phyloP scores from a whole-genome alignment of 164 flowering plant species.

The Taxillus chinensis region DNA sequence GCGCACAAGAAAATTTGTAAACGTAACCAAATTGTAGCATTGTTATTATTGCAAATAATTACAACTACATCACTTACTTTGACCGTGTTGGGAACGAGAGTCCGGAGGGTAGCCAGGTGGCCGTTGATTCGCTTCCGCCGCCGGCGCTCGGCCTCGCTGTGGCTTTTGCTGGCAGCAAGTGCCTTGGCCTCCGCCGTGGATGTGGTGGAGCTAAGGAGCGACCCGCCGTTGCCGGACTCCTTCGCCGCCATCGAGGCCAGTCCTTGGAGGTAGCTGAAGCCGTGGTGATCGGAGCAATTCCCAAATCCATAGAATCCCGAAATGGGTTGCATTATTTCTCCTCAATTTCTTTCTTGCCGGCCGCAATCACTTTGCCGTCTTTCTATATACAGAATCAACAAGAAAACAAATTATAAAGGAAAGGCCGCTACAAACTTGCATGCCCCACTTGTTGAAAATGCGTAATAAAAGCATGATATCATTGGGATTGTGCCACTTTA shows the following conservation, averaged over 20 bases:
- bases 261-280: constrained; percentile 3
- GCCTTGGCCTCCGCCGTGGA: constrained; percentile 14
- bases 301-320: constrained; percentile 13
- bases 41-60: background rate
- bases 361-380: background rate
- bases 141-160: constrained; percentile 36
- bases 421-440: too few relatives aligned
- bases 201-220: constrained; percentile 1
- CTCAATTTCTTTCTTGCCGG: background rate
- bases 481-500: too few relatives aligned
- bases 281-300: background rate
- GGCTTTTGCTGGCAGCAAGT: constrained; percentile 28
- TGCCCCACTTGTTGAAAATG: too few relatives aligned
- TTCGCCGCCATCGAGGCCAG: background rate
- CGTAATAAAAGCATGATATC: too few relatives aligned
- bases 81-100: constrained; percentile 31
- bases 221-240: background rate
- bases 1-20: too few relatives aligned
- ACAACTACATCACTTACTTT: constrained; percentile 21
- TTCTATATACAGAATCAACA: background rate
- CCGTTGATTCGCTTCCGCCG: constrained; percentile 29
- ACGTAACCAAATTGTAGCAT: background rate
- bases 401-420: background rate
- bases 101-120: constrained; percentile 30
- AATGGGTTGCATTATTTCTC: constrained; percentile 5